Conservation (phyloP, 805 yeast species). For the Ascoidea asiatica region DNA sequence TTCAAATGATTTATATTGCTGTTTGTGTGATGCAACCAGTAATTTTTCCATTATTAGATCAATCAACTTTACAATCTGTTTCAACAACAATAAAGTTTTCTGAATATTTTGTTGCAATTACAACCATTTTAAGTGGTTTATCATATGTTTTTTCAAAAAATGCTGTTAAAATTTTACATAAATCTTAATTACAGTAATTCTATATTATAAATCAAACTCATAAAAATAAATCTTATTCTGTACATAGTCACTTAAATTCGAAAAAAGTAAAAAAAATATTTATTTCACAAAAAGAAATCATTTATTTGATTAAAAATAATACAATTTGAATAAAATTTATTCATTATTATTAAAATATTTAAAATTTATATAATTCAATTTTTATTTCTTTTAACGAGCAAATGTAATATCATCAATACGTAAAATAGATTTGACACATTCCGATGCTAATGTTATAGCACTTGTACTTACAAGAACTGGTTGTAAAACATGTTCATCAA, state of each 20-base stretch:
- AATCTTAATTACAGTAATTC: not conserved
- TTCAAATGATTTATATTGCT: slow-evolving; percentile 86
- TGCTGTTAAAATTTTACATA: slow-evolving; percentile 43
- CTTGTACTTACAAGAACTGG: slow-evolving; percentile 92
- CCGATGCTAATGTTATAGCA: slow-evolving; percentile 90
- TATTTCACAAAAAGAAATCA: too few species aligned
- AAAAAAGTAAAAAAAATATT: too few species aligned
- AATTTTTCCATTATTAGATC: slow-evolving; percentile 20
- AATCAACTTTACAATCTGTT: slow-evolving; percentile 15
- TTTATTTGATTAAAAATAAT: not conserved
- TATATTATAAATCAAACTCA: not conserved
- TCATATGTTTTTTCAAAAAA: slow-evolving; percentile 59
- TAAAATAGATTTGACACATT: slow-evolving; percentile 88
- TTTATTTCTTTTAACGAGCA: slow-evolving; percentile 42
- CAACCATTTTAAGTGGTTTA: slow-evolving; percentile 69
- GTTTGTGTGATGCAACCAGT: slow-evolving; percentile 44
- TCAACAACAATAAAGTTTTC: slow-evolving; percentile 18
- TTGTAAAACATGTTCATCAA: slow-evolving; percentile 88
- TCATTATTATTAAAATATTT: too few species aligned
- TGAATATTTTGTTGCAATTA: slow-evolving; percentile 47
- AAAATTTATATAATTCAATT: too few species aligned
- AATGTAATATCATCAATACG: slow-evolving; percentile 96
- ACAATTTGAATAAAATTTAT: not conserved
- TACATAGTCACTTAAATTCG: too few species aligned
- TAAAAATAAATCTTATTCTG: too few species aligned